A percentile compares a stretch with the other conserved stretches of the same genome.
Conservation (phyloP, 2,329 filamentous ascomycete genomes). For the Cladosporium sp. region DNA sequence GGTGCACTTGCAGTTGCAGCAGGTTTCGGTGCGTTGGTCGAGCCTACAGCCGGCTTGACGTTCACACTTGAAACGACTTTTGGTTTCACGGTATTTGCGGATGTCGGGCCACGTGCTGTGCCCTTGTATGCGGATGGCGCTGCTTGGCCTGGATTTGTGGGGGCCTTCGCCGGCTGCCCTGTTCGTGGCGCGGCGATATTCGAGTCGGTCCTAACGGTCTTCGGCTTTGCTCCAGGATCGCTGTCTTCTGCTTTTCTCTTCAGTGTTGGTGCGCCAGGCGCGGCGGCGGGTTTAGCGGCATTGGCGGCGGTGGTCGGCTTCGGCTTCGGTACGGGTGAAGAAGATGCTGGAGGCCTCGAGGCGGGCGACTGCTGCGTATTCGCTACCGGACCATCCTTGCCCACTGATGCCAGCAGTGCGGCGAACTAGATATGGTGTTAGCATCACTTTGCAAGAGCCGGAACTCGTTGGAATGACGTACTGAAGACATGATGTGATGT, state of each 20-base stretch:
- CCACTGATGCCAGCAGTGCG: slow-evolving; percentile 28
- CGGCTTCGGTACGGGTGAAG: slow-evolving; percentile 17
- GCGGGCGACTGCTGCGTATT: slow-evolving; percentile 10
- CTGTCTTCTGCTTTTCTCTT: slow-evolving; percentile 35
- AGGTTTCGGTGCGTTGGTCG: slow-evolving; percentile 17
- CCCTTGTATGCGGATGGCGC: slow-evolving; percentile 12
- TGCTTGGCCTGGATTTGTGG: slow-evolving; percentile 14
- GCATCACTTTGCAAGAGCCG: slow-evolving; percentile 32
- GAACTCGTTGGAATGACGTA: slow-evolving; percentile 7
- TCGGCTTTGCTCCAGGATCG: slow-evolving; percentile 31
- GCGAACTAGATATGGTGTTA: slow-evolving; percentile 19
- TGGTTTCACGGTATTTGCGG: slow-evolving; percentile 14
- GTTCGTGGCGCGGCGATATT: slow-evolving; percentile 16
- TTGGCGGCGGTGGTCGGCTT: slow-evolving; percentile 14
- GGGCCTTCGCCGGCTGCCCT: slow-evolving; percentile 26
- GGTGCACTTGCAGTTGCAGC: slow-evolving; percentile 11
- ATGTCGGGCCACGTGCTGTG: slow-evolving; percentile 6
- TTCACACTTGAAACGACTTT: slow-evolving; percentile 10
- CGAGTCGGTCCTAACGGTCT: slow-evolving; percentile 28
- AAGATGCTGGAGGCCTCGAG: neutral
- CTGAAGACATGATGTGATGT: slow-evolving; percentile 4
- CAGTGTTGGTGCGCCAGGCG: slow-evolving; percentile 26
- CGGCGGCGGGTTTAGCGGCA: slow-evolving; percentile 16
- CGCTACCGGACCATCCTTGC: slow-evolving; percentile 23
- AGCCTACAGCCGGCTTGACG: slow-evolving; percentile 15